Base-by-base conservation (phyloP, 2,329 filamentous ascomycete species). In the Colletotrichum siamense region DNA sequence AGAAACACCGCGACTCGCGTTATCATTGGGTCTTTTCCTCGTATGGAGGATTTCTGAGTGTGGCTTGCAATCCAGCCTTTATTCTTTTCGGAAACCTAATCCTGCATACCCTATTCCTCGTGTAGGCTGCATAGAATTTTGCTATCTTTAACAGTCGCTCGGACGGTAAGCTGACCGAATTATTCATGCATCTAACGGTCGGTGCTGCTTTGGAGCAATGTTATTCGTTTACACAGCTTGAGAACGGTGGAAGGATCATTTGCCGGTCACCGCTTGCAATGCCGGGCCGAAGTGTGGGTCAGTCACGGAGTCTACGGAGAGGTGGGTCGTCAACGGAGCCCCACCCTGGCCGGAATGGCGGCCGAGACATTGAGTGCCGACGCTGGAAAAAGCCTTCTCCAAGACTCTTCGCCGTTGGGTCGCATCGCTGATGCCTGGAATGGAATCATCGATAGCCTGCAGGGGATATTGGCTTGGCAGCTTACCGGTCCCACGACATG, bases 401-500 rank as follows among this genome's bases (percentile, higher is more conserved):
- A n/a, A 22, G 15, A 12, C 30, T 22, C 5, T 32, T 34, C 6
- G 18, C 28, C 59, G 59, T n/a, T 62, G n/a, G 59, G 28, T 34
- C 16, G 28, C 28, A 32, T 62, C n/a, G 26, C 59, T n/a, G 28
- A n/a, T 63, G 59, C 28, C 59, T 13, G 28, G 28, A 63, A 63
- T 22, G 18, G 10, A 64, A 44, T 36, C 34, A 16, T 26, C 36
- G 34, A 26, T n/a, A 64, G 15, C 34, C 10, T 44, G 70, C 64
- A 76, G 57, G 39, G 57, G n/a, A 63, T 36, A 73, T 69, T 44
- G 64, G 73, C 73, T 73, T 73, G 73, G 64, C 73, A 61, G 64
- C 57, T 73, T 39, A 69, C 52, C 61, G 10, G 62, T 62, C 30
- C 52, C 69, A 39, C 63, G 57, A 57, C 16, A 26, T 34, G 39